Evolutionary conservation across 2,329 filamentous ascomycete genomes (phyloP), one percentile per base, ranked within the genome.

Genomic region (Torrubiellomyces zombiae): DNA sequence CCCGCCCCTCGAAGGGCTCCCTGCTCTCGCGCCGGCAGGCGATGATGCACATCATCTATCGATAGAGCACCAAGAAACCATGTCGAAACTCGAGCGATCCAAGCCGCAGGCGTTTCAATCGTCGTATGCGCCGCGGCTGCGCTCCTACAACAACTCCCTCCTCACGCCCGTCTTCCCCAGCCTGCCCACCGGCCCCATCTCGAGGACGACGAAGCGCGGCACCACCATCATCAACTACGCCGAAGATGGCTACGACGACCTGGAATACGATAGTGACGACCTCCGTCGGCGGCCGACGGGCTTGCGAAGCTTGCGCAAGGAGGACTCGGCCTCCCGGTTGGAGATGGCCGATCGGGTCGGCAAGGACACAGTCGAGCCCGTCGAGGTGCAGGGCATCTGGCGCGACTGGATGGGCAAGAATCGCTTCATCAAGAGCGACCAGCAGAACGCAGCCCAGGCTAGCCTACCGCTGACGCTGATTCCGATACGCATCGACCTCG

Each of bases 221-320:
- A 95, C 89, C 2, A 89, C 81, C 17, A 80, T 86, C 34, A 89
- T 95, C 54, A 98, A 94, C 56, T 98, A 98, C 46, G 86, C 89
- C 14, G 89, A 98, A 48, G 86, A 95, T 48, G 85, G 85, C 23
- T 92, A 76, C 44, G 86, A 94, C 37, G 83, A 86, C 42, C 51
- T 68, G 29, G 67, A 72, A 18, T 67, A 75, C 28, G 78, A 82
- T 33, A 75, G 78, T 24, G 77, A 82, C 33, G 76, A 81, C 28
- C 62, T 68, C 31, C 68, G 81, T 34, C 74, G 86, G 34, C 75
- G 75, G 2, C 78, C 80, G 9, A 91, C 83, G 1, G 83, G 85
- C 5, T 49, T 94, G 49, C 75, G 85, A 38, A 94, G 77, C 42
- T 51, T 85, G 42, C 71, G 82, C 41, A 72, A 78, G 38, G 78